Evolutionary conservation across 768 basidiomycete species (phyloP).

Genomic region (Fibroporia radiculosa): DNA sequence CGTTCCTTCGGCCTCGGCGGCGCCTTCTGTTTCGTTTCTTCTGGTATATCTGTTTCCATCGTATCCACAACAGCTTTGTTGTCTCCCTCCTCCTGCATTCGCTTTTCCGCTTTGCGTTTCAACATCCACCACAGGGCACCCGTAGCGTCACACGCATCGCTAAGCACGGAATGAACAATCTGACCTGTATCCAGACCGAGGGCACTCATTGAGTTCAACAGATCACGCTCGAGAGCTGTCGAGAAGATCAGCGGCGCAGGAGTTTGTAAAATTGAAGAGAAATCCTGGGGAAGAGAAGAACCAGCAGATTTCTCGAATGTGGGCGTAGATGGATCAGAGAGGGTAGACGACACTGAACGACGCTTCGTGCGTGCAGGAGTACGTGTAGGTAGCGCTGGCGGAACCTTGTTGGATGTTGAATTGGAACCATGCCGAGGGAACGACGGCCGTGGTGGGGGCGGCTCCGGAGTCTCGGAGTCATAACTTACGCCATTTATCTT

Average conservation of each 20-base stretch:
- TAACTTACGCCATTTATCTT: neutral
- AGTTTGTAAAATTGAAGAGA: constrained; percentile 52
- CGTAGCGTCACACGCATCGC: constrained; percentile 86
- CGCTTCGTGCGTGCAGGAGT: constrained; percentile 95
- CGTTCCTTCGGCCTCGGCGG: constrained; percentile 4
- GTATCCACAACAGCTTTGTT: constrained; percentile 15
- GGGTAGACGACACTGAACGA: constrained; percentile 84
- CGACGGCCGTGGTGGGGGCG: constrained; percentile 21
- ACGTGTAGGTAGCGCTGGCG: constrained; percentile 62
- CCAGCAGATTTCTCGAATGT: constrained; percentile 35
- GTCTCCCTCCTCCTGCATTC: constrained; percentile 31
- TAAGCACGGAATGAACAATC: constrained; percentile 88
- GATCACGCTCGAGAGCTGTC: constrained; percentile 68
- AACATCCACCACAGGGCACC: constrained; percentile 98
- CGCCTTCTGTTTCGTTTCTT: constrained; percentile 23
- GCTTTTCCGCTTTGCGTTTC: constrained; percentile 69
- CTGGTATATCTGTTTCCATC: constrained; percentile 20
- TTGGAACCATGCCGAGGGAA: constrained; percentile 18
- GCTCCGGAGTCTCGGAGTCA: constrained; percentile 5
- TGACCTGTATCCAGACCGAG: constrained; percentile 93
- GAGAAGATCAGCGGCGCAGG: constrained; percentile 83
- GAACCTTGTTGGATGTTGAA: constrained; percentile 23
- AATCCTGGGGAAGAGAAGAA: constrained; percentile 41
- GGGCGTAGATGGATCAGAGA: constrained; percentile 55
- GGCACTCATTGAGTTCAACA: constrained; percentile 64